Evolutionary conservation across 768 basidiomycete species (phyloP), one percentile per base, ranked within the genome.

Genomic region (Boletus rubroflammeus): DNA sequence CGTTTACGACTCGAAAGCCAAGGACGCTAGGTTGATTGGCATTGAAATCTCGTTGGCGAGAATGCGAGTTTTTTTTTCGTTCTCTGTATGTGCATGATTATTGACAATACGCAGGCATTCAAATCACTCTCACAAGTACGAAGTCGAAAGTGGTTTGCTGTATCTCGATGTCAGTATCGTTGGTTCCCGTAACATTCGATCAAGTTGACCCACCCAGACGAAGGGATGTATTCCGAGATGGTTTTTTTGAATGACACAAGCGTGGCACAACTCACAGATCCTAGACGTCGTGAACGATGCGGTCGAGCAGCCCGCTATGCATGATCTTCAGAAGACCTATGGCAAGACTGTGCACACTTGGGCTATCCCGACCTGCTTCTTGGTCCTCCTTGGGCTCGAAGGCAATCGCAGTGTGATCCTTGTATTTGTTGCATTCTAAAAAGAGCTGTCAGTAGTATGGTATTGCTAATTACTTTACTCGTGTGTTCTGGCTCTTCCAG

Each of bases 11-110:
- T 70, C 68, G 0, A 71, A 73, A 42, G 63, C 69, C 36, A 68
- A 72, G 14, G 68, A 74, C 38, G 80, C 80, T 5, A 71, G 76
- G 39, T 65, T 81, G 45, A 80, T 82, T 49, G 80, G 79, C 21
- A 76, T 82, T 40, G 80, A 81, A 61, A 82, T 56, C 73, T 81
- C 50, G 67, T 81, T 14, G 70, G 72, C 8, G 77, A 78, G 45
- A 68, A 76, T 34, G 53, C 47, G 54, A 35, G 44, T 15, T 31
- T 35, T 15, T 31, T 35, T 31, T 41, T 41, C 8, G 17, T 44
- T 39, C 26, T 38, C 9, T 25, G 23, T 32, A 6, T 26, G 25
- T 17, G 15, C 44, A 35, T 3, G 11, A n/a, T 23, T 35, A 8
- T 26, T 62, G 28, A 55, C 39, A 40, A 19, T 38, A 7, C 14